Evolutionary conservation across 1,139 yeast genomes (phyloP), one percentile per base, ranked within the genome.

Genomic region (Kodamaea alishanica): DNA sequence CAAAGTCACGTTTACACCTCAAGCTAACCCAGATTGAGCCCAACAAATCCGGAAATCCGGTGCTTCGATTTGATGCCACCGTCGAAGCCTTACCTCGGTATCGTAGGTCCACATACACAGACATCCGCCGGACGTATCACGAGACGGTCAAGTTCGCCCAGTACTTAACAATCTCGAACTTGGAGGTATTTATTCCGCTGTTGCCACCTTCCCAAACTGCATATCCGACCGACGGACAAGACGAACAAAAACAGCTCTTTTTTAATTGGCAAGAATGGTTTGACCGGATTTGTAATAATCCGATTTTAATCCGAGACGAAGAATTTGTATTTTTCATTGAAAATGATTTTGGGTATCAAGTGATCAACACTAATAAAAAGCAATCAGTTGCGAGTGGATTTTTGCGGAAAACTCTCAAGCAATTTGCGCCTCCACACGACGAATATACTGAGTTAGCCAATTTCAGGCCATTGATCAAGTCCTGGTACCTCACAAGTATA

Each of bases 131-230:
- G 42, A 84, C 96, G 0, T 86, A 78, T 54, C 75, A 75, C 44
- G 99, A 92, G 58, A 72, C 89, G 47, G 77, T 75, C 32, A 78
- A 80, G 49, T 79, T 94, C 54, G 87, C 86, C 63, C 81, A 80
- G 51, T 92, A 84, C 56, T 68, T 90, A 48, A 78, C 81, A 43
- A 79, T 83, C 20, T 85, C 95, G 30, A 84, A 88, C 51, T 81
- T 94, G 26, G 98, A 92, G 60, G 90, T 94, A 44, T 89, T 92
- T 63, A 92, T 94, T 4, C 97, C 98, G 0, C 81, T 94, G 2
- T 67, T 92, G 29, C 97, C 97, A 0, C 69, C 73, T 30, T 70
- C 92, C 1, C 70, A 67, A 5, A 84, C 96, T 0, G 75, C 92
- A 10, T 90, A 81, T 52, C 95, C 96, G 6, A 67, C 80, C 9